Conservation (phyloP, 164 flowering plant species). For the Aristolochia californica region DNA sequence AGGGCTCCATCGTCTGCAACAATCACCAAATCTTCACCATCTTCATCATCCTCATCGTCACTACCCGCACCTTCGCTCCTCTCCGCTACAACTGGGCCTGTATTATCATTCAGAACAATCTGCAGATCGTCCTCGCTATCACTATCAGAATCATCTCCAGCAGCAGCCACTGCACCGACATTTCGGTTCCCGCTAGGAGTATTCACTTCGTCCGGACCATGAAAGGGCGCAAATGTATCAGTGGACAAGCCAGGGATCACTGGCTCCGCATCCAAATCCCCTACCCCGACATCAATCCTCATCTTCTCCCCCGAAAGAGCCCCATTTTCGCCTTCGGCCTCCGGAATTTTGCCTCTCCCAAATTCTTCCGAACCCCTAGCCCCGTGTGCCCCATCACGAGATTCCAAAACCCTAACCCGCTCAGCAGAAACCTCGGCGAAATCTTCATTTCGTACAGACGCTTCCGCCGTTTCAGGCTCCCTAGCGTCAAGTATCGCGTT, state of each 20-base stretch:
- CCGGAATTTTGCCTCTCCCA: background rate
- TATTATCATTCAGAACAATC: conserved; percentile 74
- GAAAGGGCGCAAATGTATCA: conserved; percentile 9
- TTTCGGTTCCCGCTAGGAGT: conserved; percentile 10
- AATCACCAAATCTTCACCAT: conserved; percentile 65
- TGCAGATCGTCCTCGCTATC: conserved; percentile 90
- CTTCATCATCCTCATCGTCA: conserved; percentile 62
- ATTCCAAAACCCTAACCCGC: background rate
- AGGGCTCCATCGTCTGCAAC: conserved; percentile 39
- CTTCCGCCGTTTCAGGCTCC: too few relatives aligned
- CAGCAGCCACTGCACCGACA: conserved; percentile 17
- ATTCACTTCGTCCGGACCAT: conserved; percentile 1
- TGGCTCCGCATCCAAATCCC: conserved; percentile 23
- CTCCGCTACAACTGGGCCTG: conserved; percentile 30
- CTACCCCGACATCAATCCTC: conserved; percentile 23
- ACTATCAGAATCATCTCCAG: conserved; percentile 74
- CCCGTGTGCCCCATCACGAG: conserved; percentile 6
- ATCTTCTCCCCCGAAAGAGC: conserved; percentile 15
- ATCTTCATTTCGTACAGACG: too few relatives aligned
- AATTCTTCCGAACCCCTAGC: conserved; percentile 19
- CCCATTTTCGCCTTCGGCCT: conserved; percentile 13
- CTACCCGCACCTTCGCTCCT: conserved; percentile 30
- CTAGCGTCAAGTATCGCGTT: too few relatives aligned
- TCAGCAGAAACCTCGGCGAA: too few relatives aligned
- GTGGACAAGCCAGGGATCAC: conserved; percentile 54